Evolutionary conservation across 192 early-diverging fungal genomes (phyloP), one percentile per base, ranked within the genome.

Genomic region (Coemansia interrupta): DNA sequence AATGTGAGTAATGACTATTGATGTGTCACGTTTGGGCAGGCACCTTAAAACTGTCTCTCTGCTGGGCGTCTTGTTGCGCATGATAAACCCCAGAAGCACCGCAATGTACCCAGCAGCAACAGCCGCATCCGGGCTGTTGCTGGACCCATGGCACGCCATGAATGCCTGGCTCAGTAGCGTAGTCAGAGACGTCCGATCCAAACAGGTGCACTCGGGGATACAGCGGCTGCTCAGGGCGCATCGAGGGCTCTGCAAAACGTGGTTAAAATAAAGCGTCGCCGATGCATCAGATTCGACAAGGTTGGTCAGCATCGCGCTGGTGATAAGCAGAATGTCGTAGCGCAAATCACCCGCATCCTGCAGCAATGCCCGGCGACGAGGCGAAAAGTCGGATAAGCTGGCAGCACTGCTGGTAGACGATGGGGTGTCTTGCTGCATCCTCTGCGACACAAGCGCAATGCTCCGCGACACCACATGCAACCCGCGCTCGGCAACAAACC

Each of bases 211-310:
- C 26, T 58, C 54, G 0, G 74, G 68, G 38, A 72, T 72, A 36
- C 74, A 78, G 11, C 32, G 42, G n/a, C 19, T 36, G n/a, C 9
- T 8, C 5, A 78, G 44, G 5, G 45, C 36, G 13, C 74, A 78
- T 28, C 55, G 64, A 10, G 65, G 69, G 48, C 58, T 66, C 41
- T 78, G 74, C 39, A 51, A 13, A 9, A 72, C 65, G 26, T 64
- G 60, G 43, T 44, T 30, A 46, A 78, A 71, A 36, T 70, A 64
- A 5, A 66, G 53, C 8, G 49, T 54, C 12, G 68, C 54, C 20
- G 74, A 78, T 4, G 74, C 46, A 44, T 78, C 74, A 1, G 74
- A 66, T 12, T 78, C 68, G 11, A 78, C 69, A 22, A 71, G 53
- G 54, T 78, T 78, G 0, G 64, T 71, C 14, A 78, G 55, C 43